Evolutionary conservation across 805 yeast genomes (phyloP).

Genomic region (Candida insectalens): DNA sequence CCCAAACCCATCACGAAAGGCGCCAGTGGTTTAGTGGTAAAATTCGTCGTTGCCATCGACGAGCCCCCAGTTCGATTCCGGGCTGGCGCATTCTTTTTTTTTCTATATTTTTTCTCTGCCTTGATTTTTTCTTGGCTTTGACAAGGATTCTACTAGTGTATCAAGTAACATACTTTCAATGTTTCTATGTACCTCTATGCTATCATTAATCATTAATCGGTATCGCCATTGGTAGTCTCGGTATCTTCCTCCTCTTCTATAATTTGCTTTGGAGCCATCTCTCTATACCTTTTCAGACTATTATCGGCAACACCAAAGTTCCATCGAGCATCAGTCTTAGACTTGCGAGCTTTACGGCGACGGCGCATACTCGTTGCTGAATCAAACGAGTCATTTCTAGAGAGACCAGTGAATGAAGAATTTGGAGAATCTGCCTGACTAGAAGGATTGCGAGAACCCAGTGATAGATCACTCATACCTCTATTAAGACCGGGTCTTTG

Average conservation of each 20-base stretch:
- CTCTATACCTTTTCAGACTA: slow-evolving; percentile 6
- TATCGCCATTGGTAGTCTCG: neutral
- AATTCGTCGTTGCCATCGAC: slow-evolving; percentile 13
- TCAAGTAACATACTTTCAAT: too few relatives aligned
- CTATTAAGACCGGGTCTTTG: slow-evolving; percentile 19
- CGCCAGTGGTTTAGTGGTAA: slow-evolving; percentile 15
- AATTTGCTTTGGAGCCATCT: slow-evolving; percentile 9
- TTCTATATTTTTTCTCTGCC: too few relatives aligned
- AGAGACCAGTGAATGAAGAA: slow-evolving; percentile 24
- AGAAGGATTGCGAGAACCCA: slow-evolving; percentile 12
- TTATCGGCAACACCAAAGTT: slow-evolving; percentile 7
- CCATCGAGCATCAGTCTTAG: slow-evolving; percentile 23
- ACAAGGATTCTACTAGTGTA: too few relatives aligned
- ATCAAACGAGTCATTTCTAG: slow-evolving; percentile 27
- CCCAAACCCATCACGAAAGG: slow-evolving; percentile 1
- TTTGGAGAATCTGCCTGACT: slow-evolving; percentile 24
- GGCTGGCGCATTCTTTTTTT: slow-evolving; percentile 10
- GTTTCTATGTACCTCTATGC: too few relatives aligned
- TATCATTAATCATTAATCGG: neutral
- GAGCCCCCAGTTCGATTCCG: slow-evolving; percentile 16
- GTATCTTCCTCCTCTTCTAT: slow-evolving; percentile 14
- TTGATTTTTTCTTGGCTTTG: neutral
- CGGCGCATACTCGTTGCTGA: slow-evolving; percentile 20
- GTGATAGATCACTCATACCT: slow-evolving; percentile 25
- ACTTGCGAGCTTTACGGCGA: slow-evolving; percentile 24